Conservation (phyloP, 1,139 yeast genomes). For the Kodamaea ohmeri region DNA sequence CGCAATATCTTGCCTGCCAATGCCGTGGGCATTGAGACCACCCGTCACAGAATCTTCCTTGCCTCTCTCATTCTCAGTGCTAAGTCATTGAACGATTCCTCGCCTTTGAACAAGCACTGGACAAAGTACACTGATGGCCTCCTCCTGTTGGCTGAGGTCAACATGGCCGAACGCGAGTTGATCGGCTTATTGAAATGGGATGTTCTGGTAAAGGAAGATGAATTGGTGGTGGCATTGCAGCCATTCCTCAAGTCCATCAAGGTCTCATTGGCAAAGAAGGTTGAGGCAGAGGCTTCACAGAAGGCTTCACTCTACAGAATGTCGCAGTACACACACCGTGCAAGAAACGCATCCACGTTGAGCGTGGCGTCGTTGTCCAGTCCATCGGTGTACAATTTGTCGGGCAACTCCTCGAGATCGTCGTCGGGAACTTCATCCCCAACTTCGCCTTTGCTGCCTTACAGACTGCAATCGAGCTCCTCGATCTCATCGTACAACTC, state of each 20-base stretch:
- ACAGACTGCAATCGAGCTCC: constrained; percentile 17
- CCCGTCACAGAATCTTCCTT: constrained; percentile 87
- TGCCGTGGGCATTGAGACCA: constrained; percentile 90
- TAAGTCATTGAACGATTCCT: constrained; percentile 85
- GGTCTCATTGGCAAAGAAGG: constrained; percentile 23
- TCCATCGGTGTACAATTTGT: constrained; percentile 10
- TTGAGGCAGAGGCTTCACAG: constrained; percentile 32
- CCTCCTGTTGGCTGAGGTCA: constrained; percentile 72
- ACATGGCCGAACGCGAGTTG: constrained; percentile 87
- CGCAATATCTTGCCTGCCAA: constrained; percentile 78
- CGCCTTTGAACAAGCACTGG: constrained; percentile 96
- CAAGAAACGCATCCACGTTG: constrained; percentile 1
- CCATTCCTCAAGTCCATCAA: constrained; percentile 79
- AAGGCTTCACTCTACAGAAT: constrained; percentile 41
- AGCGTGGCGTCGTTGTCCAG: constrained; percentile 1
- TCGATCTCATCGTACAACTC: constrained; percentile 19
- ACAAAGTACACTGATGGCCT: constrained; percentile 85
- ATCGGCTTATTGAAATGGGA: constrained; percentile 84
- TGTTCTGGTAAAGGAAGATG: constrained; percentile 63
- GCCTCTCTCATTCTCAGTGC: constrained; percentile 89
- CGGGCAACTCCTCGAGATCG: constrained; percentile 4
- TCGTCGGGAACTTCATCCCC: constrained; percentile 8
- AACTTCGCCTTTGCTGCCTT: constrained; percentile 9
- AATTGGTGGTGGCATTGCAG: constrained; percentile 63
- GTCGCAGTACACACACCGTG: constrained; percentile 20